Percentiles rank a stretch among this genome's conserved stretches.
phyloP scores from a whole-genome alignment of 179 eudicot genomes.

The Drosera spatulata region DNA sequence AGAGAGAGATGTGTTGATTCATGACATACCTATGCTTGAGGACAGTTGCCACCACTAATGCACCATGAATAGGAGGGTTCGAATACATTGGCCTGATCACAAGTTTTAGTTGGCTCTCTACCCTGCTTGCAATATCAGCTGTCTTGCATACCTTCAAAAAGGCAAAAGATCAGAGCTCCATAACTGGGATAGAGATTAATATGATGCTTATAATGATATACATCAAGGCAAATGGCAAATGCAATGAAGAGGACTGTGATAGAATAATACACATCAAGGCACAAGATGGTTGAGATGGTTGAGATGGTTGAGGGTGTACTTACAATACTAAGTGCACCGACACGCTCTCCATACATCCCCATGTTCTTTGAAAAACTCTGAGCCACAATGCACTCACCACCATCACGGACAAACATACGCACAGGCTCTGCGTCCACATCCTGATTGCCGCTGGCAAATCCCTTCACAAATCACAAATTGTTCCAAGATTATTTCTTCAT shows the following conservation, averaged over 20 bases:
- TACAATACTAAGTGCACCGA: conserved; percentile 86
- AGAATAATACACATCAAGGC: neutral
- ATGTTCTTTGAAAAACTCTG: conserved; percentile 92
- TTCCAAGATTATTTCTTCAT: too few relatives aligned
- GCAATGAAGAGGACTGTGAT: neutral
- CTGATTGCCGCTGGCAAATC: conserved; percentile 98
- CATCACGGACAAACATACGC: conserved; percentile 81
- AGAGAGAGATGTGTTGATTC: conserved; percentile 63
- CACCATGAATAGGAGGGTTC: too few relatives aligned
- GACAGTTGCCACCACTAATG: too few relatives aligned
- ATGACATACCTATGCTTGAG: neutral
- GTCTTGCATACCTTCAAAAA: too few relatives aligned
- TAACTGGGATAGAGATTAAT: too few relatives aligned
- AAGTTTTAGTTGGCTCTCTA: too few relatives aligned
- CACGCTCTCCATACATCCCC: conserved; percentile 90
- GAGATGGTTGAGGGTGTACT: conserved; percentile 87
- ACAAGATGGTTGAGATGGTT: conserved; percentile 66
- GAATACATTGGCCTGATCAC: too few relatives aligned
- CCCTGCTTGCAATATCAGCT: neutral
- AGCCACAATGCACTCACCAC: conserved; percentile 84
- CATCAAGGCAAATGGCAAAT: neutral
- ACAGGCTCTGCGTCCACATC: conserved; percentile 93
- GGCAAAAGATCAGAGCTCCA: too few relatives aligned
- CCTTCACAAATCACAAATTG: conserved; percentile 20
- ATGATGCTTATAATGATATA: too few relatives aligned